phyloP scores from a whole-genome alignment of 2,329 filamentous ascomycete species.

The Pestalotiopsis sp. region DNA sequence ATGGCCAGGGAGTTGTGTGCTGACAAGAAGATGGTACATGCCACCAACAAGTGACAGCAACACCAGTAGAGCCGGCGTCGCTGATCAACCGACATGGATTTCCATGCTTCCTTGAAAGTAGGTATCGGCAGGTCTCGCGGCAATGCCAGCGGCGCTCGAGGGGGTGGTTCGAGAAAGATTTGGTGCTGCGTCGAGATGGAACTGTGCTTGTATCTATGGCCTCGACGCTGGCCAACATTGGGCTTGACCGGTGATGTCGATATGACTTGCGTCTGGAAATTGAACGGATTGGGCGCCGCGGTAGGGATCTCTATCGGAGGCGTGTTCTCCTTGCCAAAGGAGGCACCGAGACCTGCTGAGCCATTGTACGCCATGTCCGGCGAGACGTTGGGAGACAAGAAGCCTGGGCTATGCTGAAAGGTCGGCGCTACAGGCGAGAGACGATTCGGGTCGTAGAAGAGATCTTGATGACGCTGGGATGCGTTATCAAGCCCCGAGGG shows the following conservation, averaged over 20 bases:
- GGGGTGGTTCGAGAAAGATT: constrained; percentile 92
- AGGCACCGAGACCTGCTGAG: constrained; percentile 19
- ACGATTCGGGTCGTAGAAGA: constrained; percentile 33
- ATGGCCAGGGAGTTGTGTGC: constrained; percentile 86
- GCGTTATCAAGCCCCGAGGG: neutral
- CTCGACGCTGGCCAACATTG: constrained; percentile 86
- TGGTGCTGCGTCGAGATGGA: constrained; percentile 87
- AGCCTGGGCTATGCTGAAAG: constrained; percentile 25
- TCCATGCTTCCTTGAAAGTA: constrained; percentile 83
- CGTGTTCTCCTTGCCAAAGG: constrained; percentile 28
- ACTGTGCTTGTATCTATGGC: constrained; percentile 97
- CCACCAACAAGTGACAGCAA: constrained; percentile 81
- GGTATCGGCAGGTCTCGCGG: constrained; percentile 92
- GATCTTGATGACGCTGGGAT: constrained; percentile 15
- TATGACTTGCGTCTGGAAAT: constrained; percentile 85
- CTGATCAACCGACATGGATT: constrained; percentile 88
- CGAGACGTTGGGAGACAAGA: constrained; percentile 15
- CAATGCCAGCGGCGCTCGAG: constrained; percentile 81
- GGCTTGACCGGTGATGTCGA: constrained; percentile 78
- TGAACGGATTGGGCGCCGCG: constrained; percentile 72
- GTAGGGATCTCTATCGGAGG: constrained; percentile 40
- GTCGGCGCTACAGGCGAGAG: constrained; percentile 32
- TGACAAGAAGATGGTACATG: constrained; percentile 82
- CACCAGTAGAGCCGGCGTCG: constrained; percentile 86
- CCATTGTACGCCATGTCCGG: constrained; percentile 28